Percentiles rank a stretch among this genome's conserved stretches.
phyloP scores from a whole-genome alignment of 148 eudicot genomes.

The Simmondsia chinensis region DNA sequence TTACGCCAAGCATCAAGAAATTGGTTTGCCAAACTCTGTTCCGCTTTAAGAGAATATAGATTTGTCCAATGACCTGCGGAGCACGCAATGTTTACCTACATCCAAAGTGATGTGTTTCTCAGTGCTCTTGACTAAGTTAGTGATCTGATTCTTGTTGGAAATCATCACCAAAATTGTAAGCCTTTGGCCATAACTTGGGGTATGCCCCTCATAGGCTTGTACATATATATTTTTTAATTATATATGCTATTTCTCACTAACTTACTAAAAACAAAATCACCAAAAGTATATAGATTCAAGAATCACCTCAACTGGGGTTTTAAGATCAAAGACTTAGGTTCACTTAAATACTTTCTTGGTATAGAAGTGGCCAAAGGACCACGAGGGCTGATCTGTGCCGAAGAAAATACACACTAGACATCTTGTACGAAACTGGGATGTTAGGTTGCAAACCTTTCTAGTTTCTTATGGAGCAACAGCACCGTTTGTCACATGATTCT shows the following conservation, averaged over 20 bases:
- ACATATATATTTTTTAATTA: too few relatives aligned
- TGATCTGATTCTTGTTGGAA: slow-evolving; percentile 6
- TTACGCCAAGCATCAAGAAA: not conserved
- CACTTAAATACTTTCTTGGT: too few relatives aligned
- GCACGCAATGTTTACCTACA: slow-evolving; percentile 1
- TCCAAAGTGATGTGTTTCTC: not conserved
- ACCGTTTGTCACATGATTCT: not conserved
- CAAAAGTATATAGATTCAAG: too few relatives aligned
- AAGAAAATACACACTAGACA: not conserved
- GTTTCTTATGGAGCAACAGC: not conserved
- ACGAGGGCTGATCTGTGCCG: not conserved
- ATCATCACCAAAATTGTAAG: too few relatives aligned
- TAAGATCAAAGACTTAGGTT: too few relatives aligned
- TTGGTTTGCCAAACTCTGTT: slow-evolving; percentile 3
- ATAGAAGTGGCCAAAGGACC: too few relatives aligned
- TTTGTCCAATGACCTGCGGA: not conserved
- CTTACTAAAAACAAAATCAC: too few relatives aligned
- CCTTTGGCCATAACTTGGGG: too few relatives aligned
- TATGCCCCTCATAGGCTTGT: too few relatives aligned
- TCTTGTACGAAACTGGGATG: not conserved
- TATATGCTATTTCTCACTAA: too few relatives aligned
- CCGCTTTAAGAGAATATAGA: not conserved
- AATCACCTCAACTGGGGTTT: too few relatives aligned
- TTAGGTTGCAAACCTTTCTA: not conserved
- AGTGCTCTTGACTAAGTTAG: slow-evolving; percentile 10